Evolutionary conservation across 2,329 filamentous ascomycete genomes (phyloP).

Genomic region (Sporothrix phasma): DNA sequence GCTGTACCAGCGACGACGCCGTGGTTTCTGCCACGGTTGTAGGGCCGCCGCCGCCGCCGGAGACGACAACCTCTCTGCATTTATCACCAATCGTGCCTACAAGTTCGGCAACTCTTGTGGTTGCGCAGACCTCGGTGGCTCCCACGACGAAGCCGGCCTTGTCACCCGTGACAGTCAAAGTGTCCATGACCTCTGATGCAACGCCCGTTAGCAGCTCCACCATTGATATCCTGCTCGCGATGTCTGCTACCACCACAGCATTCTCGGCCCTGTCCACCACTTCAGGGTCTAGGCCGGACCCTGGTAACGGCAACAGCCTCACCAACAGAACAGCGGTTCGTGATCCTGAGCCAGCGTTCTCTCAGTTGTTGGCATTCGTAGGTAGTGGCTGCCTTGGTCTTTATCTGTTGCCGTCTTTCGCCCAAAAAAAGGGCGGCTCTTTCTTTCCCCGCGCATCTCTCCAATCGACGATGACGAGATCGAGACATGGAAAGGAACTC

Average conservation of each 20-base stretch:
- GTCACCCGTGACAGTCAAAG: not conserved
- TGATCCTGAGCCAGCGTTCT: conserved; percentile 41
- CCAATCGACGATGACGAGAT: conserved; percentile 58
- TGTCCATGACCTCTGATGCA: not conserved
- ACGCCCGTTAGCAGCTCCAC: not conserved
- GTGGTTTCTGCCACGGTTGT: not conserved
- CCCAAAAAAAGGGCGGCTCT: conserved; percentile 28
- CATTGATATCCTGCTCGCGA: not conserved
- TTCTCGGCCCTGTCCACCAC: not conserved
- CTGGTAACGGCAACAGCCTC: conserved; percentile 9
- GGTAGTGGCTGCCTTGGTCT: conserved; percentile 28
- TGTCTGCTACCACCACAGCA: not conserved
- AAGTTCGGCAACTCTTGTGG: not conserved
- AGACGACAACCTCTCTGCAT: not conserved
- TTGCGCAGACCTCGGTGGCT: not conserved
- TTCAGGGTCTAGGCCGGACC: not conserved
- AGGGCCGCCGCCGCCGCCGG: not conserved
- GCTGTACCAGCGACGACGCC: not conserved
- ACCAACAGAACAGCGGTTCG: conserved; percentile 35
- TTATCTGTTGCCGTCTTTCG: conserved; percentile 33
- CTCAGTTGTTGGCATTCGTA: conserved; percentile 37
- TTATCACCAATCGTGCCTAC: not conserved
- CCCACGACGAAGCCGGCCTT: not conserved
- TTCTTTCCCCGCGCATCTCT: conserved; percentile 45
- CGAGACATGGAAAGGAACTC: conserved; percentile 48